Base-by-base conservation (phyloP, 371 early-diverging fungal genomes). In the Nematocida sp. region DNA sequence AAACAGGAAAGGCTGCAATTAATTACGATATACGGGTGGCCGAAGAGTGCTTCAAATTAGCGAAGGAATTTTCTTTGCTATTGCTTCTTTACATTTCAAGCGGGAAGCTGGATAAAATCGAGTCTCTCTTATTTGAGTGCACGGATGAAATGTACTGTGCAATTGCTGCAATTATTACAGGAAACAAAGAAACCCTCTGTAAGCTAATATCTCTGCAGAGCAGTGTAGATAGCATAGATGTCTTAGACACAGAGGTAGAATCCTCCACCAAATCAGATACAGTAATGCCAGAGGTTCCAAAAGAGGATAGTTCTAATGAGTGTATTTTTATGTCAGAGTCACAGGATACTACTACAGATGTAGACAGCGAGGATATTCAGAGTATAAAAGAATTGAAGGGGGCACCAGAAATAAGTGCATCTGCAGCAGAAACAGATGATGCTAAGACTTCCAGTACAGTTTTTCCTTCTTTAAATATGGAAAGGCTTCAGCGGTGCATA, bases 41-140 rank as follows among this genome's bases (percentile, higher is more conserved):
- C 25, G 87, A 87, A 55, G 70, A 73, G 47, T 84, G 84, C 57
- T 84, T 84, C 27, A 73, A 58, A 60, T 50, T 23, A 23, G 46
- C 81, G 13, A 62, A 73, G 15, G 83, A 85, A 58, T 74, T 57
- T 66, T n/a, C 62, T 9, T 56, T 56, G 20, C 66, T 87, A 50
- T 70, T 87, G 57, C 80, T 84, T 44, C 72, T 87, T 9, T 87
- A 84, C 83, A 60, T 85, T 23, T 74, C 78, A 46, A 67, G 83
- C 46, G 76, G 74, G 2, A 25, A 82, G 55, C n/a, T 66, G 25
- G 83, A 83, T 23, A 87, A 84, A 73, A 54, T 87, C 20, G 75
- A 82, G 9, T 44, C 50, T 5, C 11, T 78, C 11, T 25, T 78
- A 7, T 67, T 62, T 61, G 62, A 72, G 23, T 62, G 82, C 66